These are phyloP conservation scores for Ogataea hybrid DNA, from an alignment of 1,139 yeast species.

Conservation along the genomic window DNA sequence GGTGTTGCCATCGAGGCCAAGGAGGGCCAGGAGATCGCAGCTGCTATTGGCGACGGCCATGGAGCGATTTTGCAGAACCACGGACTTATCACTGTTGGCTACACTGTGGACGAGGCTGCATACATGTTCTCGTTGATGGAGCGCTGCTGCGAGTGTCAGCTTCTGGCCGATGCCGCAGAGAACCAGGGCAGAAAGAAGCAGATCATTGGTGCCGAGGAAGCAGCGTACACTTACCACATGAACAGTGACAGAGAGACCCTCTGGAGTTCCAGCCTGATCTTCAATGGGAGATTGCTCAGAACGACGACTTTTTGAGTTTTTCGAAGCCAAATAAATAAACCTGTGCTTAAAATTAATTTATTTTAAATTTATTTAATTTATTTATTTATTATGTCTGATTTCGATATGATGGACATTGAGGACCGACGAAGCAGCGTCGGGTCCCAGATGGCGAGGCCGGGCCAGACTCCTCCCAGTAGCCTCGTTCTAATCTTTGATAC, in stretches of 20 bases:
- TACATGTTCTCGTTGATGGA: conserved; percentile 68
- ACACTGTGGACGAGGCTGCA: conserved; percentile 82
- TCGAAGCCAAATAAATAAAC: conserved; percentile 16
- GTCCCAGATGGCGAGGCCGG: background rate
- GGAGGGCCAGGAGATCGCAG: conserved; percentile 69
- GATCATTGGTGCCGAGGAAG: conserved; percentile 61
- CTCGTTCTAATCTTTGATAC: conserved; percentile 65
- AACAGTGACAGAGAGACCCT: conserved; percentile 66
- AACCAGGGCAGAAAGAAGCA: conserved; percentile 35
- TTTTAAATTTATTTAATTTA: background rate
- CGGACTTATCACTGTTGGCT: conserved; percentile 75
- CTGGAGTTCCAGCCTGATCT: conserved; percentile 71
- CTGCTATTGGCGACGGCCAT: conserved; percentile 61
- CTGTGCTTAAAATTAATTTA: background rate
- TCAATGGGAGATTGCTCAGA: conserved; percentile 40
- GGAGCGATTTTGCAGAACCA: conserved; percentile 74
- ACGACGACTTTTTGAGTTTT: conserved; percentile 26
- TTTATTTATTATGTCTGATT: conserved; percentile 2
- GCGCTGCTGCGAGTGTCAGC: conserved; percentile 67
- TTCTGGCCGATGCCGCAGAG: conserved; percentile 58
- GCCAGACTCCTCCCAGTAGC: background rate
- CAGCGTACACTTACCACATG: conserved; percentile 62
- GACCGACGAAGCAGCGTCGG: conserved; percentile 1
- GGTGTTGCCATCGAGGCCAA: conserved; percentile 76
- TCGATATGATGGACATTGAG: conserved; percentile 3